phyloP scores from a whole-genome alignment of 2,329 filamentous ascomycete species.

The Exophiala lecanii-corni region DNA sequence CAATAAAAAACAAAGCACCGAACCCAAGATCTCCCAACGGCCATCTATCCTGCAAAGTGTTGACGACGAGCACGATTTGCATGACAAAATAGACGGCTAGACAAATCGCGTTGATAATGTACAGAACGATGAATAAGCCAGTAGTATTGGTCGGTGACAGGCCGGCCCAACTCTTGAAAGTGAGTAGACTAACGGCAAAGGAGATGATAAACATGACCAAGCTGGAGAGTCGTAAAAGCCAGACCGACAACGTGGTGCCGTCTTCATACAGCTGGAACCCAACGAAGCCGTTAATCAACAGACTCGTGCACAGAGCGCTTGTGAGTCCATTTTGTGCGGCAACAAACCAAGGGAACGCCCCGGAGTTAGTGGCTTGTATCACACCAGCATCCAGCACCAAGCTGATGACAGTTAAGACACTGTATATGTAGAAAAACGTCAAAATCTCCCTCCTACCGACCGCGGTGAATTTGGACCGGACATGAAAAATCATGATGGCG shows the following conservation, averaged over 20 bases:
- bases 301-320: conserved; percentile 79
- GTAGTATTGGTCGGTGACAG: conserved; percentile 79
- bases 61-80: conserved; percentile 81
- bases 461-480: conserved; percentile 95
- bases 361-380: conserved; percentile 68
- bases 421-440: conserved; percentile 95
- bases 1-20: conserved; percentile 83
- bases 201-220: conserved; percentile 78
- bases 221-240: conserved; percentile 79
- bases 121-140: conserved; percentile 85
- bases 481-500: conserved; percentile 93
- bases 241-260: conserved; percentile 86
- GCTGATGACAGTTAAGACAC: conserved; percentile 81
- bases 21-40: conserved; percentile 88
- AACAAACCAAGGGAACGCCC: conserved; percentile 84
- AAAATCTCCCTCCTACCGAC: conserved; percentile 73
- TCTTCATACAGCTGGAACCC: conserved; percentile 98
- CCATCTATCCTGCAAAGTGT: conserved; percentile 93
- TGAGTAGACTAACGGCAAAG: conserved; percentile 81
- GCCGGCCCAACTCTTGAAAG: conserved; percentile 88
- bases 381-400: conserved; percentile 91
- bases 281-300: conserved; percentile 96
- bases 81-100: conserved; percentile 79
- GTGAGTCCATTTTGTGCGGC: conserved; percentile 79
- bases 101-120: conserved; percentile 83